phyloP scores from a whole-genome alignment of 192 early-diverging fungal genomes.

The Dissophora ornata region DNA sequence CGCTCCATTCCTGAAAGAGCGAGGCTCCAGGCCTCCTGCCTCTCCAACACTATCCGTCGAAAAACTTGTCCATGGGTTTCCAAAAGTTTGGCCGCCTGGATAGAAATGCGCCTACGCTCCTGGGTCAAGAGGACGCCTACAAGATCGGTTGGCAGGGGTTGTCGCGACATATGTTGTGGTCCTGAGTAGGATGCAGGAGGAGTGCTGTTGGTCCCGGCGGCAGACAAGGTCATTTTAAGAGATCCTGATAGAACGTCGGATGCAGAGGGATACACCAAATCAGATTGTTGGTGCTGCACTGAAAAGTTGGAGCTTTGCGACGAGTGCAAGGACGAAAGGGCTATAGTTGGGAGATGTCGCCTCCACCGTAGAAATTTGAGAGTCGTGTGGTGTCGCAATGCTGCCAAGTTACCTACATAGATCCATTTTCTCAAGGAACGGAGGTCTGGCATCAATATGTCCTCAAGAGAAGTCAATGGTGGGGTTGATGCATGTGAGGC shows the following conservation, averaged over 20 bases:
- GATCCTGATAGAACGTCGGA: constrained; percentile 2
- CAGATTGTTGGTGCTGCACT: neutral
- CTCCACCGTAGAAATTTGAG: constrained; percentile 39
- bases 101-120: constrained; percentile 14
- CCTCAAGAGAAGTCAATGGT: neutral
- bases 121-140: neutral
- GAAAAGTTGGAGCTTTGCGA: constrained; percentile 21
- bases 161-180: neutral
- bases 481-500: neutral
- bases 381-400: constrained; percentile 31
- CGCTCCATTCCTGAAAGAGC: constrained; percentile 33
- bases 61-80: constrained; percentile 31
- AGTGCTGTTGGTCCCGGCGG: neutral
- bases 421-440: constrained; percentile 16
- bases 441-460: neutral
- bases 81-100: constrained; percentile 13
- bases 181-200: constrained; percentile 2
- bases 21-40: constrained; percentile 12
- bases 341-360: neutral
- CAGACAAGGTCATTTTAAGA: neutral
- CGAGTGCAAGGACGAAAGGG: constrained; percentile 9
- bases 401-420: constrained; percentile 17
- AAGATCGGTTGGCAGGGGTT: constrained; percentile 5
- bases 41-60: constrained; percentile 31
- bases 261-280: neutral